Percentiles rank a stretch among this genome's conserved stretches.
These are phyloP conservation scores for Marvania coccoides DNA, from an alignment of 139 green algal species.

Conservation along the genomic window DNA sequence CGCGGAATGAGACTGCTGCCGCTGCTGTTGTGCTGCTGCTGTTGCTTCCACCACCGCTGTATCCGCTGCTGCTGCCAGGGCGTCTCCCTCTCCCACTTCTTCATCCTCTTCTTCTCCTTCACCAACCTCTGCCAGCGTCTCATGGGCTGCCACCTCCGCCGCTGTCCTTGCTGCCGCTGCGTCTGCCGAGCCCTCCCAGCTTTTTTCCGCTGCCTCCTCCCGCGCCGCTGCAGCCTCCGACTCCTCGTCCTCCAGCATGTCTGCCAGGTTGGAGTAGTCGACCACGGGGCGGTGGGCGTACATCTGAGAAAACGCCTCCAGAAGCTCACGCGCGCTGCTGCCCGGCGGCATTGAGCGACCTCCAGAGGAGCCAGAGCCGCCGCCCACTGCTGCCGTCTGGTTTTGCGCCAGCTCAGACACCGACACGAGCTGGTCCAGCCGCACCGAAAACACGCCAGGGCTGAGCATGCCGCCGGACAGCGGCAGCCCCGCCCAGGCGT, in stretches of 20 bases:
- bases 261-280: slow-evolving; percentile 13
- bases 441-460: neutral
- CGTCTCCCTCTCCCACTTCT: neutral
- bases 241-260: slow-evolving; percentile 2
- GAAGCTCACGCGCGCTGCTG: slow-evolving; percentile 22
- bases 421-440: neutral
- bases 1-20: neutral
- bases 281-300: slow-evolving; percentile 17
- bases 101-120: neutral
- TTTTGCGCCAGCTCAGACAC: neutral
- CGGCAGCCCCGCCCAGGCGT: too few species aligned
- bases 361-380: neutral
- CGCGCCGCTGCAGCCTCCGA: neutral
- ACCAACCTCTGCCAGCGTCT: neutral
- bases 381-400: neutral
- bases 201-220: slow-evolving; percentile 1
- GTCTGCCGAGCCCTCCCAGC: neutral
- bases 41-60: neutral
- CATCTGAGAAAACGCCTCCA: slow-evolving; percentile 28
- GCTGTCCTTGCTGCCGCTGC: neutral
- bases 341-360: neutral
- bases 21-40: neutral
- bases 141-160: neutral
- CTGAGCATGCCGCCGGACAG: neutral
- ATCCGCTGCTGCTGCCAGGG: neutral